Conservation (phyloP, 345 rosid species). For the Hibiscus tridactylites region DNA sequence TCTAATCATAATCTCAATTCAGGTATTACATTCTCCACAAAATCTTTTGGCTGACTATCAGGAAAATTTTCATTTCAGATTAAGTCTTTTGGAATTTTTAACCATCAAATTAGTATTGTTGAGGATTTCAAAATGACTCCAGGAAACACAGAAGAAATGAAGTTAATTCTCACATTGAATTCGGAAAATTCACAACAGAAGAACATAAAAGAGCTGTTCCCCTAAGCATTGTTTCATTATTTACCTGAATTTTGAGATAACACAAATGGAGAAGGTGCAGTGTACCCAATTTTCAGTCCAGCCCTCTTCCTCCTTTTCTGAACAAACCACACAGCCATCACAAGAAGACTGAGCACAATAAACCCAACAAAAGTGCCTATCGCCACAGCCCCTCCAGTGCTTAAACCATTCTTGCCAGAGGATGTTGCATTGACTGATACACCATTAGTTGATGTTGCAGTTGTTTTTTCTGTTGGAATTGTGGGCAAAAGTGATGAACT, state of each 20-base stretch:
- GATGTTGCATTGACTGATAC: slow-evolving; percentile 15
- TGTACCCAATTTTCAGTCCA: slow-evolving; percentile 39
- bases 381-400: slow-evolving; percentile 52
- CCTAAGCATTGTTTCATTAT: slow-evolving; percentile 5
- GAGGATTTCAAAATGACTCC: background rate
- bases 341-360: slow-evolving; percentile 53
- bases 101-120: background rate
- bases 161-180: background rate
- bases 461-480: slow-evolving; percentile 72
- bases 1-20: background rate
- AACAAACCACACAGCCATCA: slow-evolving; percentile 59
- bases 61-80: background rate
- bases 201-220: background rate
- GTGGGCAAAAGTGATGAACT: slow-evolving; percentile 32
- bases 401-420: slow-evolving; percentile 29
- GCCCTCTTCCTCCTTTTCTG: slow-evolving; percentile 45
- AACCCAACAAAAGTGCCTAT: slow-evolving; percentile 60
- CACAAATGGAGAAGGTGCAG: slow-evolving; percentile 65
- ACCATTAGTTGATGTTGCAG: slow-evolving; percentile 48
- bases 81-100: background rate
- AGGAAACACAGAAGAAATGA: background rate
- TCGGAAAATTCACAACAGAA: background rate
- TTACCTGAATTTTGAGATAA: slow-evolving; percentile 91
- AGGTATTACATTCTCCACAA: background rate
- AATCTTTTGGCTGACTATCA: background rate